Base-by-base conservation (phyloP, 2,329 filamentous ascomycete species). In the Fusarium aywerte region DNA sequence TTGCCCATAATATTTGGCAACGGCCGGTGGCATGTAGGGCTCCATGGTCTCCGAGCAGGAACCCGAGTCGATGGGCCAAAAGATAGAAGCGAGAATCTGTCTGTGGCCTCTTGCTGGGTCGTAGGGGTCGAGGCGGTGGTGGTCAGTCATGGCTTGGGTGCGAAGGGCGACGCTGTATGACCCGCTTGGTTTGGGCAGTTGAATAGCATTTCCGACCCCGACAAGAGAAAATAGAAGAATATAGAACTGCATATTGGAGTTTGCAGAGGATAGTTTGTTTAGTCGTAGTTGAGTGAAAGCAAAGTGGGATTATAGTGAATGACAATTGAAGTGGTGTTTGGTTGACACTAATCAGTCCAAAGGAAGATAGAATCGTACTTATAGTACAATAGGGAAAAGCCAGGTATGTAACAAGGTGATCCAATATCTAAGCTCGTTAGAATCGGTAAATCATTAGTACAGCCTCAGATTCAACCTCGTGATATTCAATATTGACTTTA, bases 1-100 rank as follows among this genome's bases (percentile, higher is more conserved):
- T 4, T 59, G 31, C 2, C 75, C 76, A 25, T 79, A 78, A 0
- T 47, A 62, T 5, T 69, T 63, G 0, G 78, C 77, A 0, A 78
- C 75, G 0, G 62, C 61, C 0, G 76, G 75, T 0, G 77, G 73
- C 78, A 80, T 79, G 65, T 80, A 80, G 3, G 76, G 65, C 0
- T 73, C 55, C 0, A 20, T 58, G 15, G 62, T 23, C 5, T 27
- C 43, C 1, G 51, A 53, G 35, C 76, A 79, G 3, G 66, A 62
- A 2, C 58, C 38, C 15, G 62, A 25, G 6, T 75, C 65, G 5
- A 79, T 56, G 0, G 78, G 78, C 18, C 76, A 65, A 42, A 76
- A 80, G 5, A 76, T 56, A 0, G 78, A 79, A 2, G 71, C 58
- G 5, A 78, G 50, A 1, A 79, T 45, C 9, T 69, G 68, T 7